Base-by-base conservation (phyloP, 1,284 basidiomycete genomes). In the Cryptococcus sp. region DNA sequence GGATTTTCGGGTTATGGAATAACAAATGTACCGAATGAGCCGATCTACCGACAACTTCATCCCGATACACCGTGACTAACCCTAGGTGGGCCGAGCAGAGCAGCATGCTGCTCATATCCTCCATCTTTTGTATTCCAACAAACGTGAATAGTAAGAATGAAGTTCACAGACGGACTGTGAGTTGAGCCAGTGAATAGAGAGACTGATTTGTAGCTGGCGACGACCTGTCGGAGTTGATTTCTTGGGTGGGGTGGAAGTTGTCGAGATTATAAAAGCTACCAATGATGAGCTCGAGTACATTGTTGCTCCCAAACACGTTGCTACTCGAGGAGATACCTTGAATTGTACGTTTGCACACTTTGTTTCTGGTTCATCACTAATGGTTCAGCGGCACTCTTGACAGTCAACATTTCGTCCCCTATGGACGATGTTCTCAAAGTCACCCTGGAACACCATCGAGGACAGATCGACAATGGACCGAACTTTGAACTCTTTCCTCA, bases 261-360 rank as follows among this genome's bases (percentile, higher is more conserved):
- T 71, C 45, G 67, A 70, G n/a, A 56, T 71, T 28, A 59, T 69
- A 25, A 54, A 61, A 22, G 53, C 60, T 48, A 74, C 74, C 25
- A 66, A 72, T 19, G 77, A 80, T 25, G 81, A 79, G 1, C 79
- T 83, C 58, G 77, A 82, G 60, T 74, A 85, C 7, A 79, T 82
- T 49, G 83, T 86, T 31, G 76, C 86, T 7, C 83, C 84, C 7
- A 80, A 80, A 45, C 82, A 82, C 18, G 82, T 86, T 57, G 78
- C 80, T 47, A 81, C 84, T 67, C 78, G 85, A 48, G 85, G 85
- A 23, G 85, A 86, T 63, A 85, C 85, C 0, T 75, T 86, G 18
- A 83, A 81, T 56, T 83, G 49, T 50, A 42, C 25, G 49, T 50
- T 18, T 1, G n/a, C 14, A 23, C 13, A 11, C 28, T n/a, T n/a